Evolutionary conservation across 1,284 basidiomycete species (phyloP).

Genomic region (Fomitiporia mediterranea): DNA sequence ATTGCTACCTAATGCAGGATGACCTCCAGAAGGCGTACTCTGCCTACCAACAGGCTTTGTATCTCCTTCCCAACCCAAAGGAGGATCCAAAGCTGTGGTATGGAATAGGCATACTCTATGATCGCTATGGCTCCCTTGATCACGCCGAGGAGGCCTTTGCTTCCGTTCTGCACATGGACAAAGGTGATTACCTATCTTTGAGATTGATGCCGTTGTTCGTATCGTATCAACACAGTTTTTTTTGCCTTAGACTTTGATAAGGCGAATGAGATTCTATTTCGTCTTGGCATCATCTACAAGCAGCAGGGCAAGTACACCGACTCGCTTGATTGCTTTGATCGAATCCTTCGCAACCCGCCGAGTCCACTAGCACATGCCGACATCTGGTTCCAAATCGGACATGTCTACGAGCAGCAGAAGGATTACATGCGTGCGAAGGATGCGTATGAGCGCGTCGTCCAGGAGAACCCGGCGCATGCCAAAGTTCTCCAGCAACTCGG

Average conservation of each 20-base stretch:
- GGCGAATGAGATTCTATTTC: conserved; percentile 97
- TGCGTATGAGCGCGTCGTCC: conserved; percentile 94
- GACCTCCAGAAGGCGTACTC: conserved; percentile 98
- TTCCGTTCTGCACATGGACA: conserved; percentile 95
- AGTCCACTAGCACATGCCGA: conserved; percentile 94
- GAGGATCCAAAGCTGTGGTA: conserved; percentile 99
- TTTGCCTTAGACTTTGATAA: conserved; percentile 83
- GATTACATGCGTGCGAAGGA: conserved; percentile 89
- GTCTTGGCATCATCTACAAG: conserved; percentile 99
- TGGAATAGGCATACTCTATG: conserved; percentile 98
- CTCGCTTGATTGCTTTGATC: conserved; percentile 88
- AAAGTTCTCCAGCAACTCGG: conserved; percentile 98
- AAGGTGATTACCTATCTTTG: conserved; percentile 49
- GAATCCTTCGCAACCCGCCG: conserved; percentile 93
- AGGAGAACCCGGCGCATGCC: conserved; percentile 90
- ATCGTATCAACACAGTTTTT: conserved; percentile 34
- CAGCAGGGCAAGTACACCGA: conserved; percentile 92
- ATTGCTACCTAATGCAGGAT: conserved; percentile 99
- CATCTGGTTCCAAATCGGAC: conserved; percentile 99
- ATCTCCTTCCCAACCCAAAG: conserved; percentile 94
- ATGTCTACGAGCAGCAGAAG: conserved; percentile 96
- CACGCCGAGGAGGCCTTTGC: conserved; percentile 99
- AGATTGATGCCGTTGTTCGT: conserved; percentile 30
- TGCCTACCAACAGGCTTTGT: conserved; percentile 97
- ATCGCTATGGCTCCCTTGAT: conserved; percentile 96